These are phyloP conservation scores for Torulaspora indica DNA, from an alignment of 805 yeast genomes.

Conservation along the genomic window DNA sequence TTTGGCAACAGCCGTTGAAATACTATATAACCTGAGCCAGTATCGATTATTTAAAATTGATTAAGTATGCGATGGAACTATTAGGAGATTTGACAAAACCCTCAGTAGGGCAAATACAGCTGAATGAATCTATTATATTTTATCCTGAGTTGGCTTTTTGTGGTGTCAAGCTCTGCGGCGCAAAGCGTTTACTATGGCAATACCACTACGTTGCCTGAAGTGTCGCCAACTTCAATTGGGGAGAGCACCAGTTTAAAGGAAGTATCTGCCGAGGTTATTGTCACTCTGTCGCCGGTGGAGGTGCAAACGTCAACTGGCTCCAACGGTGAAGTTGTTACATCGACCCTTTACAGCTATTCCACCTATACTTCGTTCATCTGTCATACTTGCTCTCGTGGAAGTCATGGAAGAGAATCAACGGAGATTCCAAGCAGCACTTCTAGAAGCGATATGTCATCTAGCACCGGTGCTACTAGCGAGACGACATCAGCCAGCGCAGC, in stretches of 20 bases:
- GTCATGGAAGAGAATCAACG: neutral
- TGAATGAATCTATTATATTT: neutral
- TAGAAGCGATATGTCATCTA: neutral
- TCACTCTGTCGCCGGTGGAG: slow-evolving; percentile 9
- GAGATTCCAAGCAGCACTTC: neutral
- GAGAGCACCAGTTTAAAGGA: neutral
- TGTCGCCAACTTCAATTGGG: neutral
- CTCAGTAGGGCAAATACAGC: neutral
- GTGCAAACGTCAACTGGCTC: slow-evolving; percentile 2
- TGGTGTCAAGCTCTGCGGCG: neutral
- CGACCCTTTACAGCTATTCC: slow-evolving; percentile 9
- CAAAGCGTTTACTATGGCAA: slow-evolving; percentile 7
- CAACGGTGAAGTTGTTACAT: slow-evolving; percentile 3
- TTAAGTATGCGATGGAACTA: neutral
- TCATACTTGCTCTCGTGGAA: slow-evolving; percentile 10
- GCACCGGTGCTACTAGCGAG: neutral
- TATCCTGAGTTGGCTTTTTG: neutral
- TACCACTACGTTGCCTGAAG: slow-evolving; percentile 3
- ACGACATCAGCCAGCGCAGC: neutral
- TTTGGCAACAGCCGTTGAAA: neutral
- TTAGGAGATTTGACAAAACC: neutral
- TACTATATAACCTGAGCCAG: neutral
- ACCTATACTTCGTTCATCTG: slow-evolving; percentile 15
- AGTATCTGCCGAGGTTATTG: slow-evolving; percentile 3
- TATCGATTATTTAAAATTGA: neutral